phyloP scores from a whole-genome alignment of 371 early-diverging fungal species.

The Scutellospora calospora region DNA sequence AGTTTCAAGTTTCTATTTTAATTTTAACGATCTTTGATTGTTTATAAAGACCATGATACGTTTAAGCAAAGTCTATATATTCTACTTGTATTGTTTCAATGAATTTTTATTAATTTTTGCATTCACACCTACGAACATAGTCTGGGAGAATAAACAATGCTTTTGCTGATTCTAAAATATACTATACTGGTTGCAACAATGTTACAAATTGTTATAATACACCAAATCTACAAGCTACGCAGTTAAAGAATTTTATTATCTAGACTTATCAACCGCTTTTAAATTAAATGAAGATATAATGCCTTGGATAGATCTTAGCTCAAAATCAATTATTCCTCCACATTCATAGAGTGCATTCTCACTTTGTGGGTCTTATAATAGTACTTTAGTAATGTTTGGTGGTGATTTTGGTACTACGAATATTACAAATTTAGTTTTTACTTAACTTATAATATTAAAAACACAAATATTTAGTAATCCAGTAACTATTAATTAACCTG shows the following conservation, averaged over 20 bases:
- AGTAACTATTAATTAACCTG: background rate
- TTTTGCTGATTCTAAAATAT: conserved; percentile 7
- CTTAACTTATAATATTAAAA: background rate
- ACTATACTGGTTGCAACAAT: background rate
- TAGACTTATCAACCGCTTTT: background rate
- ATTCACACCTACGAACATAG: background rate
- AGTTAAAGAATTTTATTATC: conserved; percentile 3
- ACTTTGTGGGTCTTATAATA: background rate
- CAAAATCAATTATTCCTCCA: background rate
- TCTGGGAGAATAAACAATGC: background rate
- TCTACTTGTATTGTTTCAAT: no score
- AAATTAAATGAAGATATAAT: no score
- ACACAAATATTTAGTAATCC: background rate
- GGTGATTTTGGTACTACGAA: background rate
- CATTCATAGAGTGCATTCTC: background rate
- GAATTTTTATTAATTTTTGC: background rate
- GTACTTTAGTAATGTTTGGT: background rate
- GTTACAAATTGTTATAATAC: no score
- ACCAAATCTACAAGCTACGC: no score
- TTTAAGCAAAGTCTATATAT: no score
- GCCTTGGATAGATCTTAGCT: background rate
- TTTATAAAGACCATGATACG: no score
- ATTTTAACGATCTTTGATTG: no score
- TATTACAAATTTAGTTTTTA: background rate
- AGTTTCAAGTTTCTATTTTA: no score